phyloP scores from a whole-genome alignment of 192 early-diverging fungal genomes.

The Backusella psychrophila region DNA sequence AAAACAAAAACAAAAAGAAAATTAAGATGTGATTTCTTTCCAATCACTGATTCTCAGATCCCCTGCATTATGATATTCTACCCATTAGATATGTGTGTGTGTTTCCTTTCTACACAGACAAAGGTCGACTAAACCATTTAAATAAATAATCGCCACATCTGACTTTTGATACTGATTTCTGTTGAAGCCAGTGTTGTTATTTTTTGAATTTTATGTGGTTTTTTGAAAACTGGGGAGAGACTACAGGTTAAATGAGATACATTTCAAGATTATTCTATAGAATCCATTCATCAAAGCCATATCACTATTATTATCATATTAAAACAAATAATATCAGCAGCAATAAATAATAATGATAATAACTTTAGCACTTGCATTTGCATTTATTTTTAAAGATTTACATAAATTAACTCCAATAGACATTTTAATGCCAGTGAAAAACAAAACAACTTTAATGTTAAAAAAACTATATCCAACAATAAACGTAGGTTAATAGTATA shows the following conservation, averaged over 20 bases:
- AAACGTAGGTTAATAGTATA: not conserved
- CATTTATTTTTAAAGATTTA: too few species aligned
- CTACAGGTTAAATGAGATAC: not conserved
- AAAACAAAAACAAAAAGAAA: not conserved
- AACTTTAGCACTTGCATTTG: not conserved
- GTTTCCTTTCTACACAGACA: not conserved
- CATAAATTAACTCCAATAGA: too few species aligned
- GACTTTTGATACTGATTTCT: not conserved
- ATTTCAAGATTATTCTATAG: not conserved
- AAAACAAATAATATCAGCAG: not conserved
- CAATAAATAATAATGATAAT: not conserved
- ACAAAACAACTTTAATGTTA: not conserved
- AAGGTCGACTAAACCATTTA: not conserved
- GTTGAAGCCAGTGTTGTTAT: not conserved
- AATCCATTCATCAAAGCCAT: not conserved
- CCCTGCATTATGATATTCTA: conserved; percentile 3
- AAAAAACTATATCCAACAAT: not conserved
- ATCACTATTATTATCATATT: not conserved
- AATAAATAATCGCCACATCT: not conserved
- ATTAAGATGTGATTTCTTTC: not conserved
- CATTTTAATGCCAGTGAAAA: not conserved
- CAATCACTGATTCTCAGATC: not conserved
- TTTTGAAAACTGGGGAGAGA: not conserved
- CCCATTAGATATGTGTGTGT: not conserved
- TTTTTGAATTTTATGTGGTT: not conserved